Evolutionary conservation across 2,329 filamentous ascomycete genomes (phyloP), one percentile per base, ranked within the genome.

Genomic region (Pseudocercospora pini-densiflorae): DNA sequence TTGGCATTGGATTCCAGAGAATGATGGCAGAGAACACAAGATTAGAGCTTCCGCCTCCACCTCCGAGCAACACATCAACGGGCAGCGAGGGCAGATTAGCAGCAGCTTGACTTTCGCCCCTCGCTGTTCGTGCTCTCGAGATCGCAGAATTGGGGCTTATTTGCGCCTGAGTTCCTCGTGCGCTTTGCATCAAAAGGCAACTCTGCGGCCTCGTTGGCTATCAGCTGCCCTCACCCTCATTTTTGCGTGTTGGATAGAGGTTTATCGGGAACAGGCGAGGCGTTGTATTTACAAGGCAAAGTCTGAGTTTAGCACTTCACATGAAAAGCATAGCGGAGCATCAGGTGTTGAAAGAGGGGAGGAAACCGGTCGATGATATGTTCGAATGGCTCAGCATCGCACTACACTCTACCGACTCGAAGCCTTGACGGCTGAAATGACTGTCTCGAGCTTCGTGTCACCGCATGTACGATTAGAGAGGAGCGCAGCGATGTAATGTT

Each of bases 1-100:
- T 98, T 63, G 94, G 94, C 74, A 98, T 99, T 77, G 94, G 92
- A 8, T 94, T 97, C 83, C 91, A 93, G 80, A 90, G 94, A 80
- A 93, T 97, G 90, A 92, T 97, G 87, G 92, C 94, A 40, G 92
- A 93, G 70, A 91, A 90, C 79, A 97, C 93, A 70, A 90, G 90
- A 82, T 83, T 97, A 74, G 93, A 97, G 70, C 73, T 81, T 19
- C 83, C 82, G 10, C 82, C 82, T 47, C 81, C 82, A 62, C 82
- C 81, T 31, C 80, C 81, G 45, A 71, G 64, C 57, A 67, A 47
- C 31, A 60, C 63, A 31, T 58, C 63, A 49, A 54, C 57, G 19
- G 74, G 74, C 12, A 74, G 74, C 60, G 76, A 77, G 64, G 76
- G 76, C 23, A 64, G 71, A 59, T 62, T 77, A 59, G 71, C 73